phyloP scores from a whole-genome alignment of 2,329 filamentous ascomycete species.

The Orbilia brochopaga region DNA sequence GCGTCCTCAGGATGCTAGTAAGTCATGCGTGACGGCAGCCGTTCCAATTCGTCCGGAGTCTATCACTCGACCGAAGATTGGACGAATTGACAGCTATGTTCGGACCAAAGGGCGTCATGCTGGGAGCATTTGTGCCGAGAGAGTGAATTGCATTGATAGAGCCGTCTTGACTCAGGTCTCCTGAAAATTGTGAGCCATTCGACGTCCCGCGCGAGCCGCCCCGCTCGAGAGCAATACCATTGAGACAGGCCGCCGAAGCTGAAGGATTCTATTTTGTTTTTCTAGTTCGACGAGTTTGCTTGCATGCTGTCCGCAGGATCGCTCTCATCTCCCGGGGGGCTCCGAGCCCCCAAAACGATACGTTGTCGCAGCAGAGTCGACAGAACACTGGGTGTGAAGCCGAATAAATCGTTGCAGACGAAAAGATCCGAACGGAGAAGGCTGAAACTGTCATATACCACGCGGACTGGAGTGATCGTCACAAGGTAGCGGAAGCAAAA shows the following conservation, averaged over 20 bases:
- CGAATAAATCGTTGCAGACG: neutral
- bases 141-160: neutral
- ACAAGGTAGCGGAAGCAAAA: neutral
- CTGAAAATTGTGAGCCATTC: neutral
- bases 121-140: neutral
- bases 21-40: neutral
- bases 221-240: neutral
- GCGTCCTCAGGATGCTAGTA: neutral
- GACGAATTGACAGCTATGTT: neutral
- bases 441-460: neutral
- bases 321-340: neutral
- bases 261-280: neutral
- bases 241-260: neutral
- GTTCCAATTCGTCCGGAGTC: neutral
- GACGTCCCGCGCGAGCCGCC: conserved; percentile 8
- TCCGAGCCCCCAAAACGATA: neutral
- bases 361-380: neutral
- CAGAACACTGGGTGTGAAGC: neutral
- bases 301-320: neutral
- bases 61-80: neutral
- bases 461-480: neutral
- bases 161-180: neutral
- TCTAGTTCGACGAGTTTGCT: neutral
- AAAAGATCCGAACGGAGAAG: neutral
- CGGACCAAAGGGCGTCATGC: neutral